Percentiles rank a stretch among this genome's conserved stretches.
These are phyloP conservation scores for Balakata baccata DNA, from an alignment of 345 rosid species.

Conservation along the genomic window DNA sequence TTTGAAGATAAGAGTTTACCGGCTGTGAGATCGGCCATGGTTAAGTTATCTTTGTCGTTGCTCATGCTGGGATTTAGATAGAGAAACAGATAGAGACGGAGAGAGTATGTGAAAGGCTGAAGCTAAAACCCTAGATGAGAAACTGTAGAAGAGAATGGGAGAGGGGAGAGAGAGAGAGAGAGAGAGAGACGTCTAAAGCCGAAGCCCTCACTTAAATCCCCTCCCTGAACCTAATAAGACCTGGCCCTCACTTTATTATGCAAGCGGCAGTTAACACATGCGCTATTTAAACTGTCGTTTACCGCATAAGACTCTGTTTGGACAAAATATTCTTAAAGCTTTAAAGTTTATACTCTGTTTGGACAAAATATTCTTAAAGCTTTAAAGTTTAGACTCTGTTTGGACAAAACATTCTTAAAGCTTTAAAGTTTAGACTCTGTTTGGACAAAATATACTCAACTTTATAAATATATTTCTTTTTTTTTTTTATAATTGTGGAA, in stretches of 20 bases:
- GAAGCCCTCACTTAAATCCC: background rate
- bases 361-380: background rate
- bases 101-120: background rate
- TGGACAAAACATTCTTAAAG: background rate
- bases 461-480: no score
- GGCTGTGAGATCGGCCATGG: constrained; percentile 64
- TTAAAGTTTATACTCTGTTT: no score
- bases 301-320: background rate
- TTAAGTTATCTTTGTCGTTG: constrained; percentile 57
- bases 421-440: no score
- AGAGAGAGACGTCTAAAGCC: constrained; percentile 10
- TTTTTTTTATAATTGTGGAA: background rate
- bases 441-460: background rate
- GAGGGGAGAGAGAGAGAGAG: background rate
- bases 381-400: no score
- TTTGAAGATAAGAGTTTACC: constrained; percentile 31
- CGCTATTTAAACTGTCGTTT: constrained; percentile 3
- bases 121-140: constrained; percentile 56
- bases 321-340: background rate
- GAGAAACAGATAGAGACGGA: constrained; percentile 6
- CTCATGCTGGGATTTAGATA: constrained; percentile 42
- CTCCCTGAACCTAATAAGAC: background rate
- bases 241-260: background rate
- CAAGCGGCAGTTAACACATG: background rate
- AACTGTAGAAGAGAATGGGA: background rate